Evolutionary conservation across 352 stramenopile genomes (phyloP), one percentile per base, ranked within the genome.

Genomic region (Phytopythium mirpurense): DNA sequence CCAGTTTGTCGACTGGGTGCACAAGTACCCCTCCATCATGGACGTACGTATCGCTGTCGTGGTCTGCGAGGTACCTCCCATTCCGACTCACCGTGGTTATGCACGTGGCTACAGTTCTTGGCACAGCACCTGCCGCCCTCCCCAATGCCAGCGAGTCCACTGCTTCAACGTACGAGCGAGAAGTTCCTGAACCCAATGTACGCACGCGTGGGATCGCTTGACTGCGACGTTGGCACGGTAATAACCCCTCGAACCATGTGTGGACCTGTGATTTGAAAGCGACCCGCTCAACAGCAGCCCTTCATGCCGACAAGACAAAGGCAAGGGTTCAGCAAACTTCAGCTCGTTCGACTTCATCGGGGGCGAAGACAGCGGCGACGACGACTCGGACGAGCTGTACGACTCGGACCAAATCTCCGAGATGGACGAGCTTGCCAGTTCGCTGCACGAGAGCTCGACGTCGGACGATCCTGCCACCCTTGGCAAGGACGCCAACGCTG

Each of bases 321-420:
- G 60, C 10, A 78, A 75, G 23, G 37, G 49, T 8, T 51, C 35
- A n/a, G n/a, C n/a, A 5, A 60, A 65, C 18, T 77, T 83, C 44
- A 74, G 68, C 21, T 88, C 77, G n/a, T 93, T 92, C 37, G 83
- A 91, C 46, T 92, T 91, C 32, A 75, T 93, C 36, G 81, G 81
- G 5, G 83, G 83, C 8, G 83, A 89, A 72, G 78, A 93, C 51
- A 93, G 83, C 46, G 79, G 83, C 0, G 64, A 77, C 42, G 80
- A 93, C 36, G 75, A 86, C 46, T 90, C 79, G 18, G 79, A 90
- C 51, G 79, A 83, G 11, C 48, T 80, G 0, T 89, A 91, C 56
- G 81, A 89, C 44, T 91, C 78, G 6, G 72, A 83, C 31, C 71
- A 89, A 41, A 72, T 91, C 19, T 84, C 75, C 0, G 81, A 86